Evolutionary conservation across 1,284 basidiomycete genomes (phyloP).

Genomic region (Calocybe gambosa): DNA sequence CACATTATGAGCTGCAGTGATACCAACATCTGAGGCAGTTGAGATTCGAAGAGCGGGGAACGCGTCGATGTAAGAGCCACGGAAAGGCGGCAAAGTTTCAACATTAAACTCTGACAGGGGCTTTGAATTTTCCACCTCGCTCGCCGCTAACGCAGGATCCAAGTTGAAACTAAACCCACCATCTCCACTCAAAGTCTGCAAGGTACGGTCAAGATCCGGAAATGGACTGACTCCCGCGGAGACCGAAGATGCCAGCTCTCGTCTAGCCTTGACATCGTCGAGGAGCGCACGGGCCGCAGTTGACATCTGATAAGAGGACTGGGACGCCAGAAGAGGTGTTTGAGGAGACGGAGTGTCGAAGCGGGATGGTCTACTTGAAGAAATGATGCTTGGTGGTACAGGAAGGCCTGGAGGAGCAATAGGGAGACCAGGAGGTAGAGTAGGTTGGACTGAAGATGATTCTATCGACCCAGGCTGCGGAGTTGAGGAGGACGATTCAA

Average conservation of each 20-base stretch:
- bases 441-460: constrained; percentile 28
- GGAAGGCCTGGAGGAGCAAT: constrained; percentile 50
- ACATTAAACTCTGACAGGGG: constrained; percentile 48
- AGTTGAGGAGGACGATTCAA: constrained; percentile 38
- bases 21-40: constrained; percentile 25
- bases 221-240: constrained; percentile 64
- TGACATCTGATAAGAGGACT: constrained; percentile 80
- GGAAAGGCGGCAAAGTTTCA: constrained; percentile 48
- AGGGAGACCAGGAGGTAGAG: constrained; percentile 43
- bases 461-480: constrained; percentile 37
- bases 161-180: constrained; percentile 79
- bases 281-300: constrained; percentile 77
- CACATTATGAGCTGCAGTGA: constrained; percentile 47
- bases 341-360: constrained; percentile 48
- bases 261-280: constrained; percentile 75
- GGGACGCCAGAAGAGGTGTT: constrained; percentile 48
- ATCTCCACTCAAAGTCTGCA: constrained; percentile 60
- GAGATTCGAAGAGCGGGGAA: constrained; percentile 53
- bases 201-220: constrained; percentile 82
- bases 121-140: constrained; percentile 37
- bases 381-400: constrained; percentile 62
- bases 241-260: constrained; percentile 49
- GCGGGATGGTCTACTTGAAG: constrained; percentile 43
- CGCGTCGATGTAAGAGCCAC: constrained; percentile 56
- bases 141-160: constrained; percentile 64